These are phyloP conservation scores for Crithidia brevicula DNA, from an alignment of 208 protist genomes.

Conservation along the genomic window DNA sequence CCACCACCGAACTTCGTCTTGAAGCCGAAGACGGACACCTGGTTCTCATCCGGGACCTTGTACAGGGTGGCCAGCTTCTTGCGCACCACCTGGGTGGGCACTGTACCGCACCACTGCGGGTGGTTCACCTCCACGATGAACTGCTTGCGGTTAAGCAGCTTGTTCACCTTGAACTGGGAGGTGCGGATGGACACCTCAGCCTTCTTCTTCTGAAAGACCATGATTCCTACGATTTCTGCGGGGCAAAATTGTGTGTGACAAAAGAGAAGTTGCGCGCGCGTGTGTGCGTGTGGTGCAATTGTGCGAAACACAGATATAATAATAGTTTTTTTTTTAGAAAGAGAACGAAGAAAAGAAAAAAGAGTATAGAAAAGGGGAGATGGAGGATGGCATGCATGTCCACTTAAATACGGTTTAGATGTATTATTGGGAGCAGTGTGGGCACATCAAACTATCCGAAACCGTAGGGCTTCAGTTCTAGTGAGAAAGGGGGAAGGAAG, in stretches of 20 bases:
- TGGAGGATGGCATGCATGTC: no score
- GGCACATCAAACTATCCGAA: no score
- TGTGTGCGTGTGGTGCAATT: not conserved
- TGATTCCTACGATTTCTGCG: constrained; percentile 62
- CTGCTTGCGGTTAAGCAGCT: constrained; percentile 99
- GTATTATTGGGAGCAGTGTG: no score
- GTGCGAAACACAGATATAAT: not conserved
- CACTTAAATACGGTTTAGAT: no score
- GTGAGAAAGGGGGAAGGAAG: no score
- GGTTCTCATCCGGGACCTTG: constrained; percentile 96
- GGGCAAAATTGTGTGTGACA: no score
- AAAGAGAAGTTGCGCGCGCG: not conserved
- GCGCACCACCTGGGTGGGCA: constrained; percentile 95
- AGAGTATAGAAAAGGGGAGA: not conserved
- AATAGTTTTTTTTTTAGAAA: no score
- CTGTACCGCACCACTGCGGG: constrained; percentile 88
- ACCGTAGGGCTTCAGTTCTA: no score
- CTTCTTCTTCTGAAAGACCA: constrained; percentile 94
- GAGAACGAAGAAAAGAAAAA: constrained; percentile 20
- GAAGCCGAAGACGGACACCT: constrained; percentile 98
- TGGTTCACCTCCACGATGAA: constrained; percentile 96
- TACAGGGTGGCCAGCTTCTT: constrained; percentile 97
- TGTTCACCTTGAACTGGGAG: constrained; percentile 99
- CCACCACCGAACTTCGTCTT: constrained; percentile 99
- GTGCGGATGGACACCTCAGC: constrained; percentile 93